Percentiles rank a stretch among this genome's conserved stretches.
These are phyloP conservation scores for Clonostachys solani DNA, from an alignment of 2,329 filamentous ascomycete species.

Conservation along the genomic window DNA sequence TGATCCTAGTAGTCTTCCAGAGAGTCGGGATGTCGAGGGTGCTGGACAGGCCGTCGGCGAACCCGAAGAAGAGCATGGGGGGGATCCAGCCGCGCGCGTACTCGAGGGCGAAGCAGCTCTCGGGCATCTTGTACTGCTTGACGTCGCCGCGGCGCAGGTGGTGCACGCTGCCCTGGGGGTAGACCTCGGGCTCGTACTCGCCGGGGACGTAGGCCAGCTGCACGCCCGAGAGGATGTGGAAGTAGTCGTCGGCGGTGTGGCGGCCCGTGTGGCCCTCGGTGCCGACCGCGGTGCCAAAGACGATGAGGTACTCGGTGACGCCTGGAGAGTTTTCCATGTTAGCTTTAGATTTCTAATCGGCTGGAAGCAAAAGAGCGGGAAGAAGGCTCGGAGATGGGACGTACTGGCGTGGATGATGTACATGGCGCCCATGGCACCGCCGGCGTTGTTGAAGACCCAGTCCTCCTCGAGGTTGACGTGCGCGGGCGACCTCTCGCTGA, in stretches of 20 bases:
- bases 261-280: slow-evolving; percentile 86
- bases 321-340: slow-evolving; percentile 27
- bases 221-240: slow-evolving; percentile 79
- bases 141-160: slow-evolving; percentile 66
- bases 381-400: background rate
- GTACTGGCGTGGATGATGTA: slow-evolving; percentile 78
- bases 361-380: background rate
- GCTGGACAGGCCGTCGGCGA: slow-evolving; percentile 73
- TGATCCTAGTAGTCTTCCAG: slow-evolving; percentile 73
- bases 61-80: slow-evolving; percentile 87
- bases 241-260: slow-evolving; percentile 92
- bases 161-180: slow-evolving; percentile 65
- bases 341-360: background rate
- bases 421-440: slow-evolving; percentile 89
- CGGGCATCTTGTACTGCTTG: slow-evolving; percentile 82
- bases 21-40: slow-evolving; percentile 83
- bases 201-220: slow-evolving; percentile 73
- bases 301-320: slow-evolving; percentile 85
- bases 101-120: slow-evolving; percentile 74
- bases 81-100: slow-evolving; percentile 89
- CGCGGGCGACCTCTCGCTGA: slow-evolving; percentile 43
- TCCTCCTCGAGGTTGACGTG: slow-evolving; percentile 70
- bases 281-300: slow-evolving; percentile 79
- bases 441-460: slow-evolving; percentile 91
- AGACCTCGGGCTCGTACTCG: slow-evolving; percentile 63